Conservation (phyloP, 2,329 filamentous ascomycete species). For the Claviceps africana region DNA sequence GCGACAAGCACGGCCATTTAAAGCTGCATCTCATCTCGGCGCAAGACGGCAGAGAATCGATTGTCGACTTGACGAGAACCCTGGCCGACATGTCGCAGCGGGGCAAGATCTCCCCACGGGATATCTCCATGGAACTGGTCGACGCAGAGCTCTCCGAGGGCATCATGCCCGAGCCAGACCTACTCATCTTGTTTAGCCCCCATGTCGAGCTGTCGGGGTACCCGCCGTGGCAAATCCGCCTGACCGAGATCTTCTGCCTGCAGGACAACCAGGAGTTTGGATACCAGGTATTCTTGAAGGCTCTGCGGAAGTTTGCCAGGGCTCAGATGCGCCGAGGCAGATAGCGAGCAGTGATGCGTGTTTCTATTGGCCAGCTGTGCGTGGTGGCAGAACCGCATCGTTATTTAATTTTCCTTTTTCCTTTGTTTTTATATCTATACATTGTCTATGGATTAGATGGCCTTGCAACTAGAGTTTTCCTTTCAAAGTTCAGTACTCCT, state of each 20-base stretch:
- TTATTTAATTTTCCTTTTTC: neutral
- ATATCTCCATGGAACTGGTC: conserved; percentile 75
- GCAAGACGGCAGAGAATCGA: conserved; percentile 80
- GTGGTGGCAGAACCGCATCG: neutral
- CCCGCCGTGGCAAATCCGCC: conserved; percentile 86
- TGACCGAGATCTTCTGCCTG: conserved; percentile 84
- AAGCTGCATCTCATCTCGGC: conserved; percentile 67
- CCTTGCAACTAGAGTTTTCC: conserved; percentile 1
- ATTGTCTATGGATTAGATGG: neutral
- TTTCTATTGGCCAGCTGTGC: neutral
- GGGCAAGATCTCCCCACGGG: conserved; percentile 63
- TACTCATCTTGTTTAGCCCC: conserved; percentile 77
- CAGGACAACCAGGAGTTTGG: conserved; percentile 70
- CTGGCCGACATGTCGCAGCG: conserved; percentile 89
- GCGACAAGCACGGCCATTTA: conserved; percentile 27
- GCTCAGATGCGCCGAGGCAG: conserved; percentile 80
- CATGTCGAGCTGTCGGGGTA: conserved; percentile 78
- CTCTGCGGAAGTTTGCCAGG: conserved; percentile 67
- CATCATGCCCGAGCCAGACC: conserved; percentile 78
- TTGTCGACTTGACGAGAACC: conserved; percentile 91
- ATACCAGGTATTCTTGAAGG: conserved; percentile 85
- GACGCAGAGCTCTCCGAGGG: conserved; percentile 72
- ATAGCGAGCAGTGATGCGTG: conserved; percentile 18
- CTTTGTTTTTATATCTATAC: neutral
- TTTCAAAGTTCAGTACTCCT: conserved; percentile 3